Base-by-base conservation (phyloP, 306 rosid species). In the Myrica gale region DNA sequence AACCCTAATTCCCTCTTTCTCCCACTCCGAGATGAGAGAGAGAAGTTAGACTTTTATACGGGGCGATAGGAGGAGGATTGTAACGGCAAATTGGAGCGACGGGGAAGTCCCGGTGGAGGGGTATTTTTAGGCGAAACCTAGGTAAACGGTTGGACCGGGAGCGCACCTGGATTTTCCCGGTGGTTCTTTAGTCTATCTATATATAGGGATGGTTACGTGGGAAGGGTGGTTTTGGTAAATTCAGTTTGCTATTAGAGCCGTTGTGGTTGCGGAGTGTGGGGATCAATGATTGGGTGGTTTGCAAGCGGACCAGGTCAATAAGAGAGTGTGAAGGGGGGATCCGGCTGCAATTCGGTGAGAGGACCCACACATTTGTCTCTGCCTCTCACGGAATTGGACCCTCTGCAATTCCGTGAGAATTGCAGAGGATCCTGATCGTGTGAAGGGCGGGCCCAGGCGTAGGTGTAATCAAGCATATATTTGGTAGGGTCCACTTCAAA, bases 81-180 rank as follows among this genome's bases (percentile, higher is more conserved):
- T 39, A 80, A 83, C 84, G 84, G 84, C 52, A 56, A 80, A 12
- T 32, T 56, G 58, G 17, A 10, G 77, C 54, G 79, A 84, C 87
- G 77, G 84, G 79, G 73, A 71, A 68, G 37, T 6, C 4, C 71
- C 87, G 82, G 87, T 80, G 19, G 15, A 43, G 3, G 17, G 4
- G 26, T 10, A 63, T 9, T 17, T 32, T 32, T 32, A 32, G 37
- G 37, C 3, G 37, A 32, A 3, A 2, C 17, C 17, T 5, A 19
- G 7, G 15, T 15, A 52, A 52, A 52, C 6, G 20, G 8, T 52
- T 6, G 20, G 8, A 11, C 57, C 12, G 20, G 9, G 6, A 13
- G 7, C 26, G 5, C 15, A 66, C 70, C 70, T n/a, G 50, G 70
- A 42, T 23, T 41, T 41, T 7, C 21, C 70, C 11, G 70, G 48